Conservation (phyloP, 2,329 filamentous ascomycete genomes). For the Colletotrichum incanum region DNA sequence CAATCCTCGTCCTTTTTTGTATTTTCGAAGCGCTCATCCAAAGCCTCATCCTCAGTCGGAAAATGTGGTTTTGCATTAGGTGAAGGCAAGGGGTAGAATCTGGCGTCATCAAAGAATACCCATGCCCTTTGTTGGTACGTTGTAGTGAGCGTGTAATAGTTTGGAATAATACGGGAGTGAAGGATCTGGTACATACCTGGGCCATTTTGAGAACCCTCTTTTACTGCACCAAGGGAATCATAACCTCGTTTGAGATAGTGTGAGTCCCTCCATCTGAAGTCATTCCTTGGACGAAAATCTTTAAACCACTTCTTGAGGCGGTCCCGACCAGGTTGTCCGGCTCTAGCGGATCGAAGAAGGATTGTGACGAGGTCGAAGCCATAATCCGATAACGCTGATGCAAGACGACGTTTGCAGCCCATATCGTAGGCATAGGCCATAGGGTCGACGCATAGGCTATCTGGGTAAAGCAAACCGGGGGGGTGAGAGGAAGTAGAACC, state of each 20-base stretch:
- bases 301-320: neutral
- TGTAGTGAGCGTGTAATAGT: neutral
- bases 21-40: neutral
- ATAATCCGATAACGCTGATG: neutral
- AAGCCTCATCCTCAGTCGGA: neutral
- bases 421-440: neutral
- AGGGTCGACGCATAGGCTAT: neutral
- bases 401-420: neutral
- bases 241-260: neutral
- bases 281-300: fast-evolving
- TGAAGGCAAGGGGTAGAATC: neutral
- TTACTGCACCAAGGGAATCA: neutral
- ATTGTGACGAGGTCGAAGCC: neutral
- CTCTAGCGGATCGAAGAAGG: neutral
- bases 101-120: neutral
- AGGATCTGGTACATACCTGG: neutral
- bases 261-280: too few species aligned
- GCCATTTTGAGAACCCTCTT: neutral
- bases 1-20: neutral
- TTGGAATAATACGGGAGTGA: neutral
- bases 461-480: neutral
- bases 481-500: neutral
- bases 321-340: neutral
- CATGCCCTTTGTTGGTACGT: neutral
- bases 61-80: neutral